phyloP scores from a whole-genome alignment of 2,329 filamentous ascomycete genomes.

The Dichotomopilus funicola region DNA sequence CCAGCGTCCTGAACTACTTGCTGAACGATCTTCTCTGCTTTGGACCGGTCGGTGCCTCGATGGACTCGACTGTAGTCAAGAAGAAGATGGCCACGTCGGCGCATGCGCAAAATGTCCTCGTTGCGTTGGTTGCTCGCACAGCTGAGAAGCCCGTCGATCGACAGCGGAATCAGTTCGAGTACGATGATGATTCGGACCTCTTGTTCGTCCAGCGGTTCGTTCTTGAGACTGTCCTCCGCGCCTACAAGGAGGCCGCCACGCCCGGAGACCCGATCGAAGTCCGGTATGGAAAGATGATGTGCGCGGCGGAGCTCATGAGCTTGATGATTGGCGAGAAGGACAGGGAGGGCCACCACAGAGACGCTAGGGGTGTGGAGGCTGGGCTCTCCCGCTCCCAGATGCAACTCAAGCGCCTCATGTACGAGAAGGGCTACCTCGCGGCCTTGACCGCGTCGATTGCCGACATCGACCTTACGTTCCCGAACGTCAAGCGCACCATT shows the following conservation, averaged over 20 bases:
- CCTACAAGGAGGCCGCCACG: slow-evolving; percentile 79
- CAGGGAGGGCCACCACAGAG: slow-evolving; percentile 43
- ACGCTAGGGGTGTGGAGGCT: slow-evolving; percentile 29
- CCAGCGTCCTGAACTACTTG: slow-evolving; percentile 88
- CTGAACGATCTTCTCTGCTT: slow-evolving; percentile 67
- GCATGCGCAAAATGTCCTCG: slow-evolving; percentile 80
- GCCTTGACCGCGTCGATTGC: slow-evolving; percentile 87
- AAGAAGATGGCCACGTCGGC: slow-evolving; percentile 80
- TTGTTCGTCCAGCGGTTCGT: slow-evolving; percentile 93
- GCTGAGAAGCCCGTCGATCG: slow-evolving; percentile 64
- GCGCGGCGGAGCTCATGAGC: slow-evolving; percentile 84
- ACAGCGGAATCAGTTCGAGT: slow-evolving; percentile 50
- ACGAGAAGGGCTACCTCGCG: slow-evolving; percentile 91
- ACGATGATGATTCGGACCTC: slow-evolving; percentile 75
- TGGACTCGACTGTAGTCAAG: slow-evolving; percentile 69
- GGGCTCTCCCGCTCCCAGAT: slow-evolving; percentile 57
- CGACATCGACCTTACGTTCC: slow-evolving; percentile 92
- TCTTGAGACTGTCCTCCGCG: slow-evolving; percentile 83
- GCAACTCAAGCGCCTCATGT: slow-evolving; percentile 91
- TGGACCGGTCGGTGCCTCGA: slow-evolving; percentile 57
- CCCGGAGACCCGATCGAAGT: slow-evolving; percentile 75
- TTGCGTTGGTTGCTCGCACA: slow-evolving; percentile 82
- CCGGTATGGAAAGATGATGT: slow-evolving; percentile 83
- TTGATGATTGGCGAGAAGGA: slow-evolving; percentile 82
- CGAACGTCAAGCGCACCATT: slow-evolving; percentile 84